phyloP scores from a whole-genome alignment of 805 yeast genomes.

The Gaillardinia entomophila region DNA sequence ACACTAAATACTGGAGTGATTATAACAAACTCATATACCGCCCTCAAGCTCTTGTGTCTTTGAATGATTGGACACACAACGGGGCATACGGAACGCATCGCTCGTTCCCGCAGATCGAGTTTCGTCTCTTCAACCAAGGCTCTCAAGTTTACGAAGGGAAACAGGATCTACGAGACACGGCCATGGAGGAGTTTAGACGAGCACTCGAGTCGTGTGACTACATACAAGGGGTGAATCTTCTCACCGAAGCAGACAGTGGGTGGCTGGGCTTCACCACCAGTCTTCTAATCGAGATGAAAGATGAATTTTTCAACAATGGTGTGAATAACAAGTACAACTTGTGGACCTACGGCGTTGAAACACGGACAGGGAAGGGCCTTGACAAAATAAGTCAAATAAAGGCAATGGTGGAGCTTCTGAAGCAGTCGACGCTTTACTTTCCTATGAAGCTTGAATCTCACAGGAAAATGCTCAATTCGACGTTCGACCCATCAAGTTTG shows the following conservation, averaged over 20 bases:
- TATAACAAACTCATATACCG: conserved; percentile 62
- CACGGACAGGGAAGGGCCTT: conserved; percentile 15
- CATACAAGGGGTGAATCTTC: conserved; percentile 62
- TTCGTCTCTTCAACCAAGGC: conserved; percentile 52
- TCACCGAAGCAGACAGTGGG: conserved; percentile 67
- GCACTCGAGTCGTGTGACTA: conserved; percentile 72
- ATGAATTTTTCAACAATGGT: conserved; percentile 53
- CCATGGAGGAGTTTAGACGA: conserved; percentile 53
- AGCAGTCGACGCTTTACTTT: conserved; percentile 47
- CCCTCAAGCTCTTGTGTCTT: conserved; percentile 50
- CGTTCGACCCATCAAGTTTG: conserved; percentile 12
- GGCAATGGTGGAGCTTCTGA: conserved; percentile 40
- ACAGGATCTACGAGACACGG: conserved; percentile 3
- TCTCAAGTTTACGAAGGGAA: conserved; percentile 46
- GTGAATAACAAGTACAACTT: conserved; percentile 26
- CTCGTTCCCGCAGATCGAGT: conserved; percentile 30
- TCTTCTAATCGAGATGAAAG: conserved; percentile 51
- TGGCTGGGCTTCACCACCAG: conserved; percentile 77
- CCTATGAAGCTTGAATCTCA: conserved; percentile 39
- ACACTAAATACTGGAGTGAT: conserved; percentile 74
- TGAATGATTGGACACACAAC: conserved; percentile 58
- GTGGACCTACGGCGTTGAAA: conserved; percentile 28
- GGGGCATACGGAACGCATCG: conserved; percentile 22
- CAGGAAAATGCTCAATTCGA: conserved; percentile 5
- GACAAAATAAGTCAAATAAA: conserved; percentile 35